A percentile compares a stretch with the other conserved stretches of the same genome.
These are phyloP conservation scores for Penicillium sp. DNA, from an alignment of 2,329 filamentous ascomycete species.

Conservation along the genomic window DNA sequence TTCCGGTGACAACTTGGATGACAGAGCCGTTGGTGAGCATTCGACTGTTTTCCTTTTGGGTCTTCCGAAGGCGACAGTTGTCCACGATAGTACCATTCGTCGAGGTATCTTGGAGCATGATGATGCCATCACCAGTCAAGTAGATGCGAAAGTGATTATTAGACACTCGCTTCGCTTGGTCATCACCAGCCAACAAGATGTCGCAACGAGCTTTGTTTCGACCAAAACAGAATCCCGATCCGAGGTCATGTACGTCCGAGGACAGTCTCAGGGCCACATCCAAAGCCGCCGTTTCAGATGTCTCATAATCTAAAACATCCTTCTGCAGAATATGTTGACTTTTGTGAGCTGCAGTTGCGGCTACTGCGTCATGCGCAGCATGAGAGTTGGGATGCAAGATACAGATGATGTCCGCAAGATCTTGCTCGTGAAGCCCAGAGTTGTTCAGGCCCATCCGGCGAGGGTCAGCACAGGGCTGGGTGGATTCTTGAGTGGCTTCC, in stretches of 20 bases:
- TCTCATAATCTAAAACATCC: slow-evolving; percentile 48
- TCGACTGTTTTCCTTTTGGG: slow-evolving; percentile 54
- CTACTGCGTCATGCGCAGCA: slow-evolving; percentile 73
- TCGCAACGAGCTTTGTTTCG: slow-evolving; percentile 75
- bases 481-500: slow-evolving; percentile 65
- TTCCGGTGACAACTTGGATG: slow-evolving; percentile 67
- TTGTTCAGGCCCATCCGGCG: slow-evolving; percentile 78
- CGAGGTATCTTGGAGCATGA: slow-evolving; percentile 92
- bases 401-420: slow-evolving; percentile 86
- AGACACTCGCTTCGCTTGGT: slow-evolving; percentile 75
- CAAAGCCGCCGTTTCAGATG: slow-evolving; percentile 36
- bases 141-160: slow-evolving; percentile 97
- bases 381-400: slow-evolving; percentile 80
- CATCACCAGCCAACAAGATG: slow-evolving; percentile 68
- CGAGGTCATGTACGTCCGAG: slow-evolving; percentile 68
- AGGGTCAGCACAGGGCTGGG: slow-evolving; percentile 80
- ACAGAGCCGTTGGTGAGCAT: slow-evolving; percentile 74
- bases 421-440: slow-evolving; percentile 79
- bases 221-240: slow-evolving; percentile 82
- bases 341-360: slow-evolving; percentile 54
- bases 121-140: slow-evolving; percentile 78
- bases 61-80: slow-evolving; percentile 65
- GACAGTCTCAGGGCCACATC: slow-evolving; percentile 84
- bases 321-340: slow-evolving; percentile 66
- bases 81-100: slow-evolving; percentile 97